Evolutionary conservation across 192 early-diverging fungal genomes (phyloP), one percentile per base, ranked within the genome.

Genomic region (Jimgerdemannia flammicorona): DNA sequence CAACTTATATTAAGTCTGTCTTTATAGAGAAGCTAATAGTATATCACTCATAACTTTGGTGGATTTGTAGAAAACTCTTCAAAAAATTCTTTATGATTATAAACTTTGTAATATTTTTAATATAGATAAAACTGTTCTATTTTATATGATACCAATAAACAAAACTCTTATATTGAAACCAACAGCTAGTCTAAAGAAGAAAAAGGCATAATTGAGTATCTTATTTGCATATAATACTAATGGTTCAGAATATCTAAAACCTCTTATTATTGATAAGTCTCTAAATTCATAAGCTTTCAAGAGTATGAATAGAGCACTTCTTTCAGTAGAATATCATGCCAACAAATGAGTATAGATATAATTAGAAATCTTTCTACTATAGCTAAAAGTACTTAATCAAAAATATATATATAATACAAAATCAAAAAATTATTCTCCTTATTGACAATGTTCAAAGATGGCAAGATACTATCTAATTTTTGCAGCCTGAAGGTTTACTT

Each of bases 61-160:
- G 9, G 39, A 69, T 41, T 4, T 67, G 7, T 74, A 11, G 17
- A 68, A 19, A 18, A 66, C 20, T 17, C 18, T 43, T 74, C 49
- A 54, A 54, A 54, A 54, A 1, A 59, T 44, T 17, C 43, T 74
- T 54, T 65, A 39, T 54, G 67, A 74, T 67, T 74, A n/a, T n/a
- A n/a, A n/a, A n/a, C n/a, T n/a, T n/a, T n/a, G n/a, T n/a, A n/a
- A n/a, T n/a, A n/a, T n/a, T 70, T 74, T 70, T 19, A 74, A 67
- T 74, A 49, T 43, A 40, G 73, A 74, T 69, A 2, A 74, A 74
- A 74, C 65, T 39, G 65, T 6, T 19, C 43, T 74, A 41, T 67
- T 70, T 74, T 74, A 54, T 14, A 43, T 49, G 20, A 66, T 74
- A 67, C 43, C 49, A 18, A 59, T 44, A n/a, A 43, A 43, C 4